phyloP scores from a whole-genome alignment of 2,329 filamentous ascomycete species.

The Lecanosticta acicola region DNA sequence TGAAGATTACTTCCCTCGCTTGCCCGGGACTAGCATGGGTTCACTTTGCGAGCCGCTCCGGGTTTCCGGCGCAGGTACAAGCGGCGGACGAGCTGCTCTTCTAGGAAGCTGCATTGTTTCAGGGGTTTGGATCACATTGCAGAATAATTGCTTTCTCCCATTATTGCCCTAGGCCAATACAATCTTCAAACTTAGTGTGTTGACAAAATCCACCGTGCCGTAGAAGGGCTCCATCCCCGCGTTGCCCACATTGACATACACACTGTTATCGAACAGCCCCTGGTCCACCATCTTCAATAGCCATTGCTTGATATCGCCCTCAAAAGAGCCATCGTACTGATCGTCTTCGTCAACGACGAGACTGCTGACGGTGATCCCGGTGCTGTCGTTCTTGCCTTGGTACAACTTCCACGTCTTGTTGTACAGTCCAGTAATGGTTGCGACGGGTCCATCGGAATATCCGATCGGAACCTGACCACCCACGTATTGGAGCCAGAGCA shows the following conservation, averaged over 20 bases:
- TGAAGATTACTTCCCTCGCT: too few relatives aligned
- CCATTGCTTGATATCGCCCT: constrained; percentile 41
- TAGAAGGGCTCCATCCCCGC: constrained; percentile 31
- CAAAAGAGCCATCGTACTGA: constrained; percentile 37
- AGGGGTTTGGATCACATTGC: neutral
- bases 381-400: constrained; percentile 39
- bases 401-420: constrained; percentile 41
- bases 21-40: too few relatives aligned
- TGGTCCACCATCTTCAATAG: constrained; percentile 35
- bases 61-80: too few relatives aligned
- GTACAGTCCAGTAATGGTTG: constrained; percentile 34
- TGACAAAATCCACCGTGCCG: constrained; percentile 17
- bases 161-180: constrained; percentile 1
- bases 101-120: neutral
- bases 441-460: constrained; percentile 32
- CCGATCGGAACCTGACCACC: constrained; percentile 44
- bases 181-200: constrained; percentile 14
- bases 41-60: too few relatives aligned
- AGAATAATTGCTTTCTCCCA: neutral
- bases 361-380: constrained; percentile 40
- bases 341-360: constrained; percentile 33
- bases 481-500: constrained; percentile 45
- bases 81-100: neutral
- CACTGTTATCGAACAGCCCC: constrained; percentile 34
- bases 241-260: constrained; percentile 43